Percentiles rank a stretch among this genome's conserved stretches.
Evolutionary conservation across 2,329 filamentous ascomycete genomes (phyloP).

Genomic region (Paramyrothecium sp.): DNA sequence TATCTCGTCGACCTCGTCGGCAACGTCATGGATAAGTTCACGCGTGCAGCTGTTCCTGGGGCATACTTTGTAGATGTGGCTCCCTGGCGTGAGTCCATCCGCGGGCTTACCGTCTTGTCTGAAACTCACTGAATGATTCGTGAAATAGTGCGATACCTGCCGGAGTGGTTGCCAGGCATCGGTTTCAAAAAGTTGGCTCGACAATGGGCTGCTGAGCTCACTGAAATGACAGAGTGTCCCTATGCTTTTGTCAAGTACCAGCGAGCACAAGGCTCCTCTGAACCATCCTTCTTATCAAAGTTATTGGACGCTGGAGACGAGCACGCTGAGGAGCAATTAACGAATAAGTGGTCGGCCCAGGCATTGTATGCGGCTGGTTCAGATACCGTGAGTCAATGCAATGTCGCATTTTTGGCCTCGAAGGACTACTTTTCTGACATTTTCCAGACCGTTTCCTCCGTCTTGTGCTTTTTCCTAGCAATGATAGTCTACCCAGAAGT

Average conservation of each 20-base stretch:
- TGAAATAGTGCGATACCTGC: neutral
- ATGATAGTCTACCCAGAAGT: neutral
- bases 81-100: slow-evolving; percentile 10
- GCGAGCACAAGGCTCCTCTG: neutral
- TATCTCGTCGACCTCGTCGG: slow-evolving; percentile 12
- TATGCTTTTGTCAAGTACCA: neutral
- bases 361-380: slow-evolving; percentile 16
- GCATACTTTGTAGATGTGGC: slow-evolving; percentile 15
- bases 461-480: neutral
- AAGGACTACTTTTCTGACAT: neutral
- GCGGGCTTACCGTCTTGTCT: neutral
- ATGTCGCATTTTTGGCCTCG: neutral
- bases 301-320: slow-evolving; percentile 5
- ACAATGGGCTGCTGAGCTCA: neutral
- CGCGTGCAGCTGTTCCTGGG: slow-evolving; percentile 9
- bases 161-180: neutral
- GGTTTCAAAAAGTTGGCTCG: slow-evolving; percentile 3
- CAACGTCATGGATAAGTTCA: slow-evolving; percentile 13
- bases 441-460: neutral
- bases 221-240: neutral
- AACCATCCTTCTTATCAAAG: neutral
- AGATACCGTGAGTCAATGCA: slow-evolving; percentile 11
- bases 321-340: slow-evolving; percentile 8
- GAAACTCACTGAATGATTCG: neutral
- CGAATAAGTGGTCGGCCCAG: slow-evolving; percentile 16